Conservation (phyloP, 371 early-diverging fungal genomes). For the Aphelidium insulamus region DNA sequence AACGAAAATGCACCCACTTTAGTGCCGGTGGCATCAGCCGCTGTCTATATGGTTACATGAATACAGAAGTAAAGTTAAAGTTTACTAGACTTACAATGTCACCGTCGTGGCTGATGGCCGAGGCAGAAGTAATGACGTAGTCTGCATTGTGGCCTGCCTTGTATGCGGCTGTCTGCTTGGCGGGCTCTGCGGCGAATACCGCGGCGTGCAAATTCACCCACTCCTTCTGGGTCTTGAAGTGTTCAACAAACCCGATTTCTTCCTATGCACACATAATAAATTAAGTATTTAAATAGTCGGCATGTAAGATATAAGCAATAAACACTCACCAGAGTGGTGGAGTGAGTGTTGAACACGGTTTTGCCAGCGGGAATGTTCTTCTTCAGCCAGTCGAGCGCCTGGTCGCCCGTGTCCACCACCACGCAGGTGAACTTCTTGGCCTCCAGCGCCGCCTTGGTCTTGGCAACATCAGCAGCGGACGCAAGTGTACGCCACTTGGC, state of each 20-base stretch:
- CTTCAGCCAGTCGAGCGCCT: constrained; percentile 13
- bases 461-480: constrained; percentile 7
- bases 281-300: no score
- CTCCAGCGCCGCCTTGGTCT: constrained; percentile 12
- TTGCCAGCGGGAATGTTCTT: constrained; percentile 10
- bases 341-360: constrained; percentile 13
- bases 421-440: constrained; percentile 9
- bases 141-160: no score
- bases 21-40: constrained; percentile 11
- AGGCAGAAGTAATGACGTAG: no score
- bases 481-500: constrained; percentile 8
- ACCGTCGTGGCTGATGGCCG: neutral
- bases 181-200: no score
- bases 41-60: constrained; percentile 2
- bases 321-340: constrained; percentile 9
- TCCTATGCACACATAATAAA: no score
- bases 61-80: neutral
- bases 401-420: constrained; percentile 5
- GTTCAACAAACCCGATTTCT: constrained; percentile 16
- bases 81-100: neutral
- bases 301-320: no score
- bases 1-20: constrained; percentile 12
- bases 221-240: constrained; percentile 12
- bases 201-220: constrained; percentile 9
- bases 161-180: no score